phyloP scores from a whole-genome alignment of 495 filamentous ascomycete genomes.

The Hypoxylon perforatum region DNA sequence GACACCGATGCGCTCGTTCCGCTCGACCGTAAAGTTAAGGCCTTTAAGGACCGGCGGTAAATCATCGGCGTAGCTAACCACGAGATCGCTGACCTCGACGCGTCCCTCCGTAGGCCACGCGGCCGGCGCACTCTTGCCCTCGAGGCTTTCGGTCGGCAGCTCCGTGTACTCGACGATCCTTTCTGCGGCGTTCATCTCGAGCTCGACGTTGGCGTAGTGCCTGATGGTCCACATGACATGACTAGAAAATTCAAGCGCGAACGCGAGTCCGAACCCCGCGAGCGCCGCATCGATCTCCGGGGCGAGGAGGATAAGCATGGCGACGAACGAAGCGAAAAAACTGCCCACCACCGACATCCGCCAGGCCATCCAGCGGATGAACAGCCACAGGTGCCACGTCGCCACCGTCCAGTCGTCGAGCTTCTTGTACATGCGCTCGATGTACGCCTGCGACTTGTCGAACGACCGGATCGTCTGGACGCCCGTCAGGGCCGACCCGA shows the following conservation, averaged over 20 bases:
- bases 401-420: constrained; percentile 73
- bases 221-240: constrained; percentile 70
- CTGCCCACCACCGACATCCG: constrained; percentile 77
- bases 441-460: constrained; percentile 70
- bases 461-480: constrained; percentile 82
- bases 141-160: constrained; percentile 74
- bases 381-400: constrained; percentile 75
- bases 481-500: constrained; percentile 75
- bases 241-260: constrained; percentile 64
- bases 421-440: constrained; percentile 71
- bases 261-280: constrained; percentile 80
- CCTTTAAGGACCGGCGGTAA: constrained; percentile 81
- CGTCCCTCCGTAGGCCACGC: constrained; percentile 83
- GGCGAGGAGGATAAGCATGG: constrained; percentile 70
- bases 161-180: constrained; percentile 83
- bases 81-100: constrained; percentile 77
- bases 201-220: constrained; percentile 72
- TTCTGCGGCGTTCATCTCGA: constrained; percentile 88
- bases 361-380: constrained; percentile 80
- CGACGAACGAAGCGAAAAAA: constrained; percentile 73
- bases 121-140: constrained; percentile 71
- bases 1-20: constrained; percentile 81
- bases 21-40: constrained; percentile 74
- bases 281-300: constrained; percentile 76
- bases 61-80: constrained; percentile 80